Base-by-base conservation (phyloP, 192 early-diverging fungal species). In the Podila minutissima region DNA sequence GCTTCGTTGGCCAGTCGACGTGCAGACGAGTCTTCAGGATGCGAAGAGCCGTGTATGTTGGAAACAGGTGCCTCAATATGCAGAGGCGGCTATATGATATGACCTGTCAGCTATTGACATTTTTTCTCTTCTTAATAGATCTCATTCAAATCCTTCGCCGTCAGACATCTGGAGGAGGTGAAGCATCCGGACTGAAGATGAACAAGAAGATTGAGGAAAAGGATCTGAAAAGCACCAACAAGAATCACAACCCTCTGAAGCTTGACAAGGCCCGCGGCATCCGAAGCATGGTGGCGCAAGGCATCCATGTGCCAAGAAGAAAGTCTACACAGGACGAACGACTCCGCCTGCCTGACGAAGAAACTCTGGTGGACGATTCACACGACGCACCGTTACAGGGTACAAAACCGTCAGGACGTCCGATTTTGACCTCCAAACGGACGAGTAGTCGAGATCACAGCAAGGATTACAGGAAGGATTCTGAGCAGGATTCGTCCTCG, bases 201-300 rank as follows among this genome's bases (percentile, higher is more conserved):
- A 81, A 81, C 67, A 81, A 81, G 29, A 81, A 73, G 50, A 81
- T 81, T 22, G 77, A 81, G 15, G 77, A 59, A 51, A 81, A 81
- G 28, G 71, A 81, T 33, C 7, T 65, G n/a, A 81, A 73, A 48
- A 58, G 59, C 10, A 64, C 49, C 22, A 11, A 22, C 59, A 81
- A 72, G 61, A 67, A 12, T 22, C 53, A 55, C 24, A 61, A 64
- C 26, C 76, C 76, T 8, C 65, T 81, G 31, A 81, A 73, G 38
- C 48, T 33, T 46, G 77, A 81, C 38, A 81, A 73, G 49, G 53
- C 66, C 5, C 77, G 77, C 8, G 77, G 77, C 13, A 81, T 81
- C 28, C 77, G 77, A 26, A 69, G 33, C 31, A 81, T 81, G 71
- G 67, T 81, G n/a, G 62, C 77, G 9, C 77, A 81, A 7, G 70